These are phyloP conservation scores for Ampelomyces quisqualis DNA, from an alignment of 2,329 filamentous ascomycete species.

Conservation along the genomic window DNA sequence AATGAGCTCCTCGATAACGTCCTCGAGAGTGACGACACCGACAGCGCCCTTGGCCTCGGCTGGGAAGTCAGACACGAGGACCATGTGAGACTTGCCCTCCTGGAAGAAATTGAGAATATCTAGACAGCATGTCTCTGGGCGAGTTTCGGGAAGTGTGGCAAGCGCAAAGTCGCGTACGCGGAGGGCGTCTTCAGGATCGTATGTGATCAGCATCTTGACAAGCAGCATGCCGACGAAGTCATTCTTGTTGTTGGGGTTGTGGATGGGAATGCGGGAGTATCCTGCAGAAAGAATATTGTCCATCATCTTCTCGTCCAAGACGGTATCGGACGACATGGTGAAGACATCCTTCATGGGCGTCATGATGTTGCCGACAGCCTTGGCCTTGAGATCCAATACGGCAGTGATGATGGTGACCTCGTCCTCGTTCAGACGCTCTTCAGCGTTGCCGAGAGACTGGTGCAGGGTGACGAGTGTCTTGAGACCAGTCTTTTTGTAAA, in stretches of 20 bases:
- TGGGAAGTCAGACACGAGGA: slow-evolving; percentile 85
- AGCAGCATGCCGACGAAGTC: slow-evolving; percentile 98
- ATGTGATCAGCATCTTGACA: slow-evolving; percentile 98
- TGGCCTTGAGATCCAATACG: slow-evolving; percentile 93
- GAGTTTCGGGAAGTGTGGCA: slow-evolving; percentile 90
- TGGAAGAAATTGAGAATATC: slow-evolving; percentile 99
- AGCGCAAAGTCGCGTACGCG: slow-evolving; percentile 87
- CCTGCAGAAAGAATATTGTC: slow-evolving; percentile 89
- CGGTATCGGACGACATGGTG: slow-evolving; percentile 90
- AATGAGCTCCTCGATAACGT: slow-evolving; percentile 97
- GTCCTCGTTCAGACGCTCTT: slow-evolving; percentile 89
- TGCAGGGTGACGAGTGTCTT: slow-evolving; percentile 96
- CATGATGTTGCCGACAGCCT: slow-evolving; percentile 94
- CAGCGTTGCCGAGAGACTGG: slow-evolving; percentile 80
- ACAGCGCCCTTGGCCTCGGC: slow-evolving; percentile 89
- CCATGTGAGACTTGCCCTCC: slow-evolving; percentile 98
- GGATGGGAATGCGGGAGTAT: slow-evolving; percentile 94
- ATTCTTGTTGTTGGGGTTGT: slow-evolving; percentile 75
- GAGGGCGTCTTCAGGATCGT: slow-evolving; percentile 90
- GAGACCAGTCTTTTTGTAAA: slow-evolving; percentile 96
- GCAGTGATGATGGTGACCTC: slow-evolving; percentile 99
- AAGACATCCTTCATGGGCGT: slow-evolving; percentile 98
- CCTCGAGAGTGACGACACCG: slow-evolving; percentile 92
- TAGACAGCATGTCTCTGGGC: slow-evolving; percentile 91
- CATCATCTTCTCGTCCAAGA: slow-evolving; percentile 92